A percentile compares a stretch with the other conserved stretches of the same genome.
Conservation (phyloP, 345 rosid genomes). For the Iberis pinnata region DNA sequence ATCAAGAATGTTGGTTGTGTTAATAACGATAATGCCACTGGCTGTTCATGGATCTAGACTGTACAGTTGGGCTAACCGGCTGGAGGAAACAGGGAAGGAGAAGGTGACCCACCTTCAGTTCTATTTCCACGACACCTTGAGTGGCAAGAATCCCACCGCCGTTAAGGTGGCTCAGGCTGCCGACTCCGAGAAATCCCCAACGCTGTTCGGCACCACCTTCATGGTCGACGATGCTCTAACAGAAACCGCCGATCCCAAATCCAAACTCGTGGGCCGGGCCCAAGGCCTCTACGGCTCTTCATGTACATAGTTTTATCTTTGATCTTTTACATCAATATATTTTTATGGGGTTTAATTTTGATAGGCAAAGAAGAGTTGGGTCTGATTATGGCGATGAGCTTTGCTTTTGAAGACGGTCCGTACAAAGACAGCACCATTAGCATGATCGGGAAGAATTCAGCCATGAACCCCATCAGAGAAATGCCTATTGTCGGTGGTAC, state of each 20-base stretch:
- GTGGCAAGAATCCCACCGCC: slow-evolving; percentile 50
- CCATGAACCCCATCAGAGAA: slow-evolving; percentile 36
- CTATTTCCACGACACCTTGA: slow-evolving; percentile 60
- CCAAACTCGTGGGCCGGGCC: slow-evolving; percentile 57
- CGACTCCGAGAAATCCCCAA: slow-evolving; percentile 37
- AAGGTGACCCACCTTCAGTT: slow-evolving; percentile 52
- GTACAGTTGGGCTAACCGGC: slow-evolving; percentile 31
- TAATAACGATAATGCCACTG: slow-evolving; percentile 20
- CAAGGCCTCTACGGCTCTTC: slow-evolving; percentile 54
- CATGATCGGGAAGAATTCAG: slow-evolving; percentile 42
- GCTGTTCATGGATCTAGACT: slow-evolving; percentile 22
- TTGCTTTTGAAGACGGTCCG: slow-evolving; percentile 44
- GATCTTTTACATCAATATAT: not conserved
- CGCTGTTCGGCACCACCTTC: slow-evolving; percentile 40
- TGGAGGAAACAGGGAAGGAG: slow-evolving; percentile 25
- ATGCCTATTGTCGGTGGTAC: slow-evolving; percentile 63
- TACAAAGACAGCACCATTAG: slow-evolving; percentile 63
- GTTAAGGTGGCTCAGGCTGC: slow-evolving; percentile 42
- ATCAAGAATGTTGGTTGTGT: slow-evolving; percentile 10
- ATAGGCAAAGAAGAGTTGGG: slow-evolving; percentile 39
- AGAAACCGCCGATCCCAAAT: slow-evolving; percentile 43
- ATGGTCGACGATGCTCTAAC: slow-evolving; percentile 59
- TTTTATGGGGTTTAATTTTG: not conserved
- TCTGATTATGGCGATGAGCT: slow-evolving; percentile 46
- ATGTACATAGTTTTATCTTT: not conserved